Base-by-base conservation (phyloP, 805 yeast genomes). In the Metschnikowia baotianmanensis region DNA sequence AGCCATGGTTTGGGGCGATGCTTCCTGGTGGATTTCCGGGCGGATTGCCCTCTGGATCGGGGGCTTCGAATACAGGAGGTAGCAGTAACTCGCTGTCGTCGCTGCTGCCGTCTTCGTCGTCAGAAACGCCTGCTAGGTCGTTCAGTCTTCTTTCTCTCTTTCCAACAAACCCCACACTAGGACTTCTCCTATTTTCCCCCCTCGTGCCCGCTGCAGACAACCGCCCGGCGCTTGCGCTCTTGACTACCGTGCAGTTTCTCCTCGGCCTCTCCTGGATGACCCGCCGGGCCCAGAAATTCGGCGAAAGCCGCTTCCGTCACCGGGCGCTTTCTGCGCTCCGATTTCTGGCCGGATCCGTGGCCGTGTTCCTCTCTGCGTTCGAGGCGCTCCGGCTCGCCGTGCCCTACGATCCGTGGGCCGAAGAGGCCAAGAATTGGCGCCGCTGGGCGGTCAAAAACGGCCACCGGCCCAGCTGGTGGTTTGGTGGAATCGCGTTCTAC, bases 141-240 rank as follows among this genome's bases (percentile, higher is more conserved):
- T 17, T 26, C n/a, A 21, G 27, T 15, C 16, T 25, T 12, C 17
- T 35, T 20, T 21, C 36, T 18, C n/a, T 38, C n/a, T 30, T 50
- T 16, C 52, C 53, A 22, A 46, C 44, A 21, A 61, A 69, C 31
- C 89, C 89, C 2, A 75, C 78, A 38, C 56, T 80, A 17, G 87
- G 86, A 0, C 65, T 82, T 38, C 63, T 65, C 46, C 51, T 80
- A 24, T 80, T 86, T 82, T 86, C 89, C 1, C 88, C 88, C 0
- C 56, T 83, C 17, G 82, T 80, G 1, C 91, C 91, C 2, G 85
- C 89, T 1, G 72, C 83, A 7, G 90, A 83, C 48, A 78, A 81
- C 55, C 56, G 63, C 23, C 59, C 68, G 3, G 86, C 84, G 1
- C 55, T 83, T 1, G 74, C 73, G 51, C 52, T 76, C 0, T 56